Base-by-base conservation (phyloP, 2,329 filamentous ascomycete genomes). In the Reticulascus tulasneorum region DNA sequence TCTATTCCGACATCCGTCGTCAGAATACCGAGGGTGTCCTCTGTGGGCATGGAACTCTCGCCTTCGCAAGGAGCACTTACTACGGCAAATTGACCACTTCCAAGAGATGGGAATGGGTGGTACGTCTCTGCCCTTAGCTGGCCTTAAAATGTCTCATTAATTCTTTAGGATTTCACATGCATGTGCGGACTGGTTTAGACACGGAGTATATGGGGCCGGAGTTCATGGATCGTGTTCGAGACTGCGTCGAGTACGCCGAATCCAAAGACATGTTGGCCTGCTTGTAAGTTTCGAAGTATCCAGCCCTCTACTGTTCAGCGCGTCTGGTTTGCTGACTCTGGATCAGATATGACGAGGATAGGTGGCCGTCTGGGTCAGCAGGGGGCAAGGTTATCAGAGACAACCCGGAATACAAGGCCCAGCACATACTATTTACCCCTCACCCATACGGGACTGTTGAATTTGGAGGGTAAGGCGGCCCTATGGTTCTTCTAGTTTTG, bases 161-260 rank as follows among this genome's bases (percentile, higher is more conserved):
- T n/a, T n/a, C n/a, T n/a, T n/a, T n/a, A n/a, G n/a, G 56, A 4
- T 58, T 58, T 25, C 50, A 54, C 20, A 56, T 57, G 45, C 54
- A 58, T 42, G 48, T 50, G 12, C 45, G 54, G 12, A 51, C 47
- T 4, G 55, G 55, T 3, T 49, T 59, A 11, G 55, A 58, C 29
- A 59, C 54, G 7, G 49, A 52, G 17, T 56, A 58, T 25, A 46
- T 57, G 44, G 54, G 53, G n/a, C 25, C 42, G 15, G 55, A 59
- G 32, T 57, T 54, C 30, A 52, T 58, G 52, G 46, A 53, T 29
- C 39, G 48, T 11, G 48, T 57, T 3, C 42, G 45, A 24, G 44
- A 45, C 8, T 58, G 54, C 37, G 52, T 56, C n/a, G 55, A 56
- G 12, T 46, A 54, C 42, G 55, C 55, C 2, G 49, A 53, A 29